Percentiles rank a stretch among this genome's conserved stretches.
phyloP scores from a whole-genome alignment of 2,329 filamentous ascomycete genomes.

The Arthrobotrys musiformis region DNA sequence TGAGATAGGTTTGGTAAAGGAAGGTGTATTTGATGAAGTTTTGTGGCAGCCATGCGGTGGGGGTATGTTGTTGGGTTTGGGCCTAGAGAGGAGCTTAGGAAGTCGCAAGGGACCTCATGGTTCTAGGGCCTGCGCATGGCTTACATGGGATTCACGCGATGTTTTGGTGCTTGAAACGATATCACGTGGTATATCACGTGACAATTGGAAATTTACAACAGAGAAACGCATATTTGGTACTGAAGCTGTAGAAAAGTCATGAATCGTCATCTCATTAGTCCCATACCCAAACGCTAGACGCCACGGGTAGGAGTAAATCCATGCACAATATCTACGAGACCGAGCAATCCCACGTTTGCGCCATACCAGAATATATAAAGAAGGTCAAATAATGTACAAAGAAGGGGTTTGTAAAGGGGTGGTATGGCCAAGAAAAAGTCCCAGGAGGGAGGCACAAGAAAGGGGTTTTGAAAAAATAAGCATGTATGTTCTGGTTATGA shows the following conservation, averaged over 20 bases:
- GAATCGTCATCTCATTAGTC: too few species aligned
- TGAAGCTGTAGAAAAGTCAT: too few species aligned
- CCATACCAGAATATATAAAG: slow-evolving; percentile 51
- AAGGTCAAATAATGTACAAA: slow-evolving; percentile 54
- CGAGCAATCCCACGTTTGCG: neutral
- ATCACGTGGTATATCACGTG: slow-evolving; percentile 23
- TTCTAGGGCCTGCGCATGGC: neutral
- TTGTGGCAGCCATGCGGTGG: neutral
- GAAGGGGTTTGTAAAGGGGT: slow-evolving; percentile 44
- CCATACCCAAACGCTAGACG: too few species aligned
- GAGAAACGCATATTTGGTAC: neutral
- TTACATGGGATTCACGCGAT: slow-evolving; percentile 31
- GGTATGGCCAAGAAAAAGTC: slow-evolving; percentile 27
- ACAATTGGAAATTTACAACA: neutral
- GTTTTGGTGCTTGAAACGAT: slow-evolving; percentile 48
- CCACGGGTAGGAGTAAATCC: too few species aligned
- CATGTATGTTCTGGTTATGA: neutral
- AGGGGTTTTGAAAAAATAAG: slow-evolving; percentile 8
- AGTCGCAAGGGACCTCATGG: neutral
- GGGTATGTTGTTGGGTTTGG: neutral
- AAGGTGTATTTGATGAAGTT: neutral
- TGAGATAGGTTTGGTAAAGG: neutral
- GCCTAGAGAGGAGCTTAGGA: neutral
- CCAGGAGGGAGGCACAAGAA: neutral
- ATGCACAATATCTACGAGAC: neutral